phyloP scores from a whole-genome alignment of 2,329 filamentous ascomycete genomes.

The Amphichorda felina region DNA sequence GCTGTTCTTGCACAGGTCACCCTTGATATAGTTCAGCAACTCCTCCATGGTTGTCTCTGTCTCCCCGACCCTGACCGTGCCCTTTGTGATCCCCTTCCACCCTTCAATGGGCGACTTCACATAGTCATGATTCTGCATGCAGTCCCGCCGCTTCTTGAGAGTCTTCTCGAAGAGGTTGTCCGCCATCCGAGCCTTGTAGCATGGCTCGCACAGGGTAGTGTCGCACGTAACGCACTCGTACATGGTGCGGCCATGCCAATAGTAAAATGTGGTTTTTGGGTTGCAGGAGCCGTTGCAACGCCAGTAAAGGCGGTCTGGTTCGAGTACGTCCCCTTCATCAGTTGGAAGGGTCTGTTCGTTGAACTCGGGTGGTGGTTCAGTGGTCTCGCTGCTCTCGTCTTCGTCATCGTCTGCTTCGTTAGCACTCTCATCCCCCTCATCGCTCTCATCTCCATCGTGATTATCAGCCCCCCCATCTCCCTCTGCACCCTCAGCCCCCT shows the following conservation, averaged over 20 bases:
- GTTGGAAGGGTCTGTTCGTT: too few species aligned
- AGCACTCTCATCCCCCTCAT: neutral
- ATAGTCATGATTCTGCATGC: constrained; percentile 9
- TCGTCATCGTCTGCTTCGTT: too few species aligned
- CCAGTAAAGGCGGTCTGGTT: too few species aligned
- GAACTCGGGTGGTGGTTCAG: too few species aligned
- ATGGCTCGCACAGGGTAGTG: constrained; percentile 10
- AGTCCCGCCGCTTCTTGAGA: constrained; percentile 4
- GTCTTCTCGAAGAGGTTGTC: constrained; percentile 4
- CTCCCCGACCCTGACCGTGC: constrained; percentile 8
- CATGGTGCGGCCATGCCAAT: constrained; percentile 7
- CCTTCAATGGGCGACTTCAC: constrained; percentile 10
- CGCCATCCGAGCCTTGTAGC: constrained; percentile 6
- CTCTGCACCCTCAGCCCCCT: neutral
- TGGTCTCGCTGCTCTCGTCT: too few species aligned
- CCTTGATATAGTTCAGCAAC: constrained; percentile 7
- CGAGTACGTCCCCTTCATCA: too few species aligned
- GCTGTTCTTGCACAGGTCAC: constrained; percentile 8
- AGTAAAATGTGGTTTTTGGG: constrained; percentile 5
- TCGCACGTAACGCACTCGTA: constrained; percentile 11
- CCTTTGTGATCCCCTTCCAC: constrained; percentile 11
- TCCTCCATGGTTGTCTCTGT: constrained; percentile 7
- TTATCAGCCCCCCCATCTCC: neutral
- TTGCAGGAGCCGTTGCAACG: constrained; percentile 8
- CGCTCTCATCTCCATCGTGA: constrained; percentile 1